Evolutionary conservation across 73 alveolate species (phyloP), one percentile per base, ranked within the genome.

Genomic region (Diophrys appendiculata): DNA sequence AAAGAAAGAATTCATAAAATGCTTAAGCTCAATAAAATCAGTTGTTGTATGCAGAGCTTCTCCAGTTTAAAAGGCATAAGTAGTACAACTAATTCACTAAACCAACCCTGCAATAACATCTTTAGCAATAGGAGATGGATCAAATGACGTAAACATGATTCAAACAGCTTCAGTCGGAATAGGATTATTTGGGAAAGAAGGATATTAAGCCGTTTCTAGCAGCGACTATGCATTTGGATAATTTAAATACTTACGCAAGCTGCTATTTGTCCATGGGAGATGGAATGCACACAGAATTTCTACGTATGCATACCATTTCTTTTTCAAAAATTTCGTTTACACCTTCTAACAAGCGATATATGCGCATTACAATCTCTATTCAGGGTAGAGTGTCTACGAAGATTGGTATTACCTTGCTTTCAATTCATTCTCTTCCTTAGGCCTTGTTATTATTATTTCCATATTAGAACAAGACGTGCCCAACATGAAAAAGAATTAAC

Each of bases 61-160:
- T 69, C 99, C 99, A 0, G 90, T 89, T 29, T 95, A 97, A 84
- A 97, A 97, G 77, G 98, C 99, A 23, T 88, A 96, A 73, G 96
- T 97, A 65, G 99, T 97, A 29, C 70, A 82, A 69, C 81, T 96
- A 71, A 95, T 96, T 18, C 92, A 93, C 78, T 76, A 89, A 34
- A 71, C 76, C 53, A 82, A 81, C 78, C 83, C 92, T 26, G 80
- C 83, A 30, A 72, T 64, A 0, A 79, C 71, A 1, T 93, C 99
- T 24, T 78, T 97, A 32, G 98, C 99, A 0, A 94, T 97, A 32
- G 99, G 99, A 0, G 99, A 97, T 80, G 99, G 99, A 23, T 99
- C 99, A 8, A 97, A 97, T 81, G 99, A 97, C 88, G 99, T 96
- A 0, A 89, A 92, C 86, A 97, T 97, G 99, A 96, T 97, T 55